phyloP scores from a whole-genome alignment of 768 basidiomycete species.

The Gymnopilus junonius region DNA sequence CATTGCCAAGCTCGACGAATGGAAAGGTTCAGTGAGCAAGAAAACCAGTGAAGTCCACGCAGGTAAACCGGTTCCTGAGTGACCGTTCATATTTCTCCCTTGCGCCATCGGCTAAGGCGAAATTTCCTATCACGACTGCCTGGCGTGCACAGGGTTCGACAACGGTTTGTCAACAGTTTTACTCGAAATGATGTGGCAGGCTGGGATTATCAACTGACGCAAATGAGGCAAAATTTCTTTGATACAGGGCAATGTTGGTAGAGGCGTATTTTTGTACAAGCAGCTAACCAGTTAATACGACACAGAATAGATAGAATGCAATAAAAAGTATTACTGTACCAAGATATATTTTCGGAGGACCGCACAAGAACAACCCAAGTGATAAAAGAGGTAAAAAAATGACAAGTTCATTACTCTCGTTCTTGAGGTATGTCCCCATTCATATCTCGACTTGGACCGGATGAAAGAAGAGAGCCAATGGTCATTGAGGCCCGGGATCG shows the following conservation, averaged over 20 bases:
- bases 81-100: not conserved
- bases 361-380: not conserved
- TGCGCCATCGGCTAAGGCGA: not conserved
- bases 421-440: conserved; percentile 36
- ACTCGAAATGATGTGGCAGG: not conserved
- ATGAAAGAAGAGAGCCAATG: conserved; percentile 72
- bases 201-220: not conserved
- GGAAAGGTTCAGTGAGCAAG: not conserved
- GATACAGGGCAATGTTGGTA: not conserved
- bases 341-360: not conserved
- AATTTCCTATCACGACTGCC: not conserved
- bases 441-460: conserved; percentile 43
- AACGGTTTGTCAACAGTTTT: not conserved
- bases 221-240: not conserved
- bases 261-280: not conserved
- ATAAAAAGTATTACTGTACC: conserved; percentile 1
- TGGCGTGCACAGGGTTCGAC: not conserved
- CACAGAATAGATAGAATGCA: not conserved
- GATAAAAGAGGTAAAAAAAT: not conserved
- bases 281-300: not conserved
- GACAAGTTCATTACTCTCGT: conserved; percentile 28
- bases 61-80: not conserved
- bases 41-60: not conserved
- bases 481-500: conserved; percentile 78
- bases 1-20: not conserved